Evolutionary conservation across 345 rosid genomes (phyloP).

Genomic region (Pugionium cornutum): DNA sequence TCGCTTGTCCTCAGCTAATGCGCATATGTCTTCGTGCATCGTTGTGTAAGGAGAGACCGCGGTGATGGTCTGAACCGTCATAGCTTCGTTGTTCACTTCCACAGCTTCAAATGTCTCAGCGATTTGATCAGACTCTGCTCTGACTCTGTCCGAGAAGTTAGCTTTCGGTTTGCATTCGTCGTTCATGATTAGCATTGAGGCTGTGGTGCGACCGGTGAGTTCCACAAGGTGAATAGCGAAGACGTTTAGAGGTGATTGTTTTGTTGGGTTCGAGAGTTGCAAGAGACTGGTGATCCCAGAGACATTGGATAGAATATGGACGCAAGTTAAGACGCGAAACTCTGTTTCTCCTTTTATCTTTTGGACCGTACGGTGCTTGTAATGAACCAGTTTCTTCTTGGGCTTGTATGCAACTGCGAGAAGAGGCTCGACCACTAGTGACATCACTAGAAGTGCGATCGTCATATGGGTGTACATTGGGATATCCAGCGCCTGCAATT

Average conservation of each 20-base stretch:
- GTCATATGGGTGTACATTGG: slow-evolving; percentile 50
- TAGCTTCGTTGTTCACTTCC: slow-evolving; percentile 33
- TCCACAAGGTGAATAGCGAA: slow-evolving; percentile 60
- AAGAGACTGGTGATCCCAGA: slow-evolving; percentile 55
- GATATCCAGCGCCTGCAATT: slow-evolving; percentile 42
- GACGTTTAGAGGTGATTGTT: slow-evolving; percentile 53
- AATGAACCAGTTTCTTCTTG: slow-evolving; percentile 30
- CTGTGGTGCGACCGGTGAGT: slow-evolving; percentile 65
- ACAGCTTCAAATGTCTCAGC: slow-evolving; percentile 44
- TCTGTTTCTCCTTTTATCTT: slow-evolving; percentile 43
- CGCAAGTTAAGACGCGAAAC: slow-evolving; percentile 57
- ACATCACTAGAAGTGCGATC: slow-evolving; percentile 46
- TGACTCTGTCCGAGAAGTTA: slow-evolving; percentile 38
- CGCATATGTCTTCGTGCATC: slow-evolving; percentile 68
- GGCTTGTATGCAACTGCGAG: slow-evolving; percentile 43
- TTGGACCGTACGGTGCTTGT: slow-evolving; percentile 49
- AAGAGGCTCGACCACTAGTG: slow-evolving; percentile 43
- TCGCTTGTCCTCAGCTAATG: slow-evolving; percentile 60
- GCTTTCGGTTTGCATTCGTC: slow-evolving; percentile 29
- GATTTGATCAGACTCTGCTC: slow-evolving; percentile 51
- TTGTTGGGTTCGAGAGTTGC: slow-evolving; percentile 52
- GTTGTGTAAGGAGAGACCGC: slow-evolving; percentile 56
- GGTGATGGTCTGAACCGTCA: slow-evolving; percentile 49
- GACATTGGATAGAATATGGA: slow-evolving; percentile 45
- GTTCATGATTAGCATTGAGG: slow-evolving; percentile 63